A percentile compares a stretch with the other conserved stretches of the same genome.
Conservation (phyloP, 805 yeast genomes). For the Yamadazyma sp. region DNA sequence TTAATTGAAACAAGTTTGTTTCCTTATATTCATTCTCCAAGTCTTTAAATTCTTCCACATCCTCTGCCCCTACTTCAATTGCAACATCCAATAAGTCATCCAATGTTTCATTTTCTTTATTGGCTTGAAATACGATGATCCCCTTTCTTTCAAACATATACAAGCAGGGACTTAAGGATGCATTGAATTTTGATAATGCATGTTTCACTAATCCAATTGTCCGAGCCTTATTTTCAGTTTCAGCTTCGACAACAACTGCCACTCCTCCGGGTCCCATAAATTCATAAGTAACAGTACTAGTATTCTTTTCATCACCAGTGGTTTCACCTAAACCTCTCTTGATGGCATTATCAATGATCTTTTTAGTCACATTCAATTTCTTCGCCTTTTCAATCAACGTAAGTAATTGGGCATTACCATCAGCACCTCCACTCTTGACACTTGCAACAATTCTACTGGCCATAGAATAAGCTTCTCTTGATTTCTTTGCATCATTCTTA, state of each 20-base stretch:
- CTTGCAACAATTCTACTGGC: slow-evolving; percentile 74
- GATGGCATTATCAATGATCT: slow-evolving; percentile 82
- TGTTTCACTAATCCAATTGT: slow-evolving; percentile 74
- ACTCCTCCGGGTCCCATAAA: slow-evolving; percentile 93
- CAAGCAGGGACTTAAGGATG: slow-evolving; percentile 70
- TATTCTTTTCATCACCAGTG: slow-evolving; percentile 41
- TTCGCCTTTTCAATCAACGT: slow-evolving; percentile 78
- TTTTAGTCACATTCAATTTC: slow-evolving; percentile 73
- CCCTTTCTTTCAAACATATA: slow-evolving; percentile 82
- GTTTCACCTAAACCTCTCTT: slow-evolving; percentile 77
- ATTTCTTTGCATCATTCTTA: slow-evolving; percentile 79
- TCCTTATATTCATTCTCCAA: slow-evolving; percentile 37
- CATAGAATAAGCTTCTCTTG: slow-evolving; percentile 64
- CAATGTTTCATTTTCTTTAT: slow-evolving; percentile 33
- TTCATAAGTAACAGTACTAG: slow-evolving; percentile 67
- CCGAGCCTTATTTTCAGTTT: slow-evolving; percentile 84
- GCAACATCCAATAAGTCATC: slow-evolving; percentile 75
- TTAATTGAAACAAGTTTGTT: slow-evolving; percentile 39
- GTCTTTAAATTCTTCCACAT: slow-evolving; percentile 55
- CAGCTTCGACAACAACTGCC: slow-evolving; percentile 78
- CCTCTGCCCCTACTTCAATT: slow-evolving; percentile 77
- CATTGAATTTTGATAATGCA: slow-evolving; percentile 67
- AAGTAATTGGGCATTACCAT: slow-evolving; percentile 59
- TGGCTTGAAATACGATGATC: slow-evolving; percentile 50
- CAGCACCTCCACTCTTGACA: slow-evolving; percentile 69